Conservation (phyloP, 2,329 filamentous ascomycete genomes). For the Diatrype stigma region DNA sequence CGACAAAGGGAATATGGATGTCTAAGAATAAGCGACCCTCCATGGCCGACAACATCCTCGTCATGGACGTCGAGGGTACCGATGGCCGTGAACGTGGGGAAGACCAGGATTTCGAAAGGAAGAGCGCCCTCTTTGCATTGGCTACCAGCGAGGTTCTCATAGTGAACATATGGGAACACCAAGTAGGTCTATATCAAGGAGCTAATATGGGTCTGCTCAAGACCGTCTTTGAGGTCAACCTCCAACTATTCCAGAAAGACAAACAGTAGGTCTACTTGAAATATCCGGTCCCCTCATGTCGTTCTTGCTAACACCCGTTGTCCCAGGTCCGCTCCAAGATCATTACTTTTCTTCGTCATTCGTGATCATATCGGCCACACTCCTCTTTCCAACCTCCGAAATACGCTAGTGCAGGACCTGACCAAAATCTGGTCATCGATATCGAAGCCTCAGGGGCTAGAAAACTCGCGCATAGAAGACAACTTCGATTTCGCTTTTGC, state of each 20-base stretch:
- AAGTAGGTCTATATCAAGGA: slow-evolving; percentile 95
- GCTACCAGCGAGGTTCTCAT: slow-evolving; percentile 97
- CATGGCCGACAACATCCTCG: slow-evolving; percentile 97
- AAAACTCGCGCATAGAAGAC: slow-evolving; percentile 85
- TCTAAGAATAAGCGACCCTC: slow-evolving; percentile 81
- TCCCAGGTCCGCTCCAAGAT: slow-evolving; percentile 74
- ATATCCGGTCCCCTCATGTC: not conserved
- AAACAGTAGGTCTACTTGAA: slow-evolving; percentile 62
- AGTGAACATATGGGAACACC: slow-evolving; percentile 99
- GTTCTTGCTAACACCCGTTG: slow-evolving; percentile 11
- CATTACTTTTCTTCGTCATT: slow-evolving; percentile 96
- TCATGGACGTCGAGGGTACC: slow-evolving; percentile 99
- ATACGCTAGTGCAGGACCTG: slow-evolving; percentile 85
- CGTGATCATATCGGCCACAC: slow-evolving; percentile 93
- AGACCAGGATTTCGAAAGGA: slow-evolving; percentile 98
- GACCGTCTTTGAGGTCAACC: slow-evolving; percentile 97
- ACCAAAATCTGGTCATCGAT: slow-evolving; percentile 89
- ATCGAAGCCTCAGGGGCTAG: slow-evolving; percentile 84
- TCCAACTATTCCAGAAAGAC: slow-evolving; percentile 95
- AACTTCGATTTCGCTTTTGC: slow-evolving; percentile 99
- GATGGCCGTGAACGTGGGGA: slow-evolving; percentile 94
- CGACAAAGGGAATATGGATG: slow-evolving; percentile 99
- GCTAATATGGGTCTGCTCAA: slow-evolving; percentile 98
- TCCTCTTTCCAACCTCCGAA: slow-evolving; percentile 82
- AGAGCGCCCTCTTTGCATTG: slow-evolving; percentile 93